A percentile compares a stretch with the other conserved stretches of the same genome.
These are phyloP conservation scores for Xylariaceae sp. DNA, from an alignment of 2,329 filamentous ascomycete genomes.

Conservation along the genomic window DNA sequence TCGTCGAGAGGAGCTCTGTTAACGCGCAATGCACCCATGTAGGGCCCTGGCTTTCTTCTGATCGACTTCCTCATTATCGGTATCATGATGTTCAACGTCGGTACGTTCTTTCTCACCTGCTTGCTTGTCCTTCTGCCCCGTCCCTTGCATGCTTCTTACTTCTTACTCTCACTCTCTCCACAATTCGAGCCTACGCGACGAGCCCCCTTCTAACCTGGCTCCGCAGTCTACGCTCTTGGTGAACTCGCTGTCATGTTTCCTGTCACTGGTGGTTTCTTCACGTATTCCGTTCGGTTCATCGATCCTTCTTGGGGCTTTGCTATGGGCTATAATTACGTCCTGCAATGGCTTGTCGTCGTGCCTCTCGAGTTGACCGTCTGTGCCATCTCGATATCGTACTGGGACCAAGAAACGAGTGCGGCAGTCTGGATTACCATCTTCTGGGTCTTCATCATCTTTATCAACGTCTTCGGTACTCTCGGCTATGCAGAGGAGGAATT, in stretches of 20 bases:
- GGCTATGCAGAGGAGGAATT: conserved; percentile 60
- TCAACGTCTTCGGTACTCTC: conserved; percentile 55
- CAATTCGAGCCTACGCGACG: no score
- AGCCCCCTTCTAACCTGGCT: conserved; percentile 8
- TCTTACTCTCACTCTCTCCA: no score
- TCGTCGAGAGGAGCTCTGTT: background rate
- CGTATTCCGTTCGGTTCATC: conserved; percentile 48
- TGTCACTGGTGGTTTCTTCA: conserved; percentile 49
- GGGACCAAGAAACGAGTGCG: conserved; percentile 42
- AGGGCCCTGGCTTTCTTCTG: conserved; percentile 43
- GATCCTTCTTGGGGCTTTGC: conserved; percentile 46
- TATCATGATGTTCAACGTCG: conserved; percentile 57
- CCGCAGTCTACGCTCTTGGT: conserved; percentile 51
- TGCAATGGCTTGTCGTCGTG: conserved; percentile 47
- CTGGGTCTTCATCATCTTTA: conserved; percentile 45
- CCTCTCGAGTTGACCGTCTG: conserved; percentile 49
- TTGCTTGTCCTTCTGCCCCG: background rate
- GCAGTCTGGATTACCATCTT: conserved; percentile 57
- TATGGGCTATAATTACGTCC: conserved; percentile 43
- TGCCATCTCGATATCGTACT: conserved; percentile 45
- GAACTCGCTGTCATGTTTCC: conserved; percentile 50
- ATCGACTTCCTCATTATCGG: conserved; percentile 54
- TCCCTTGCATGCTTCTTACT: background rate
- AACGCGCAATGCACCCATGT: conserved; percentile 1
- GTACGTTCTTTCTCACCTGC: conserved; percentile 24